Percentiles rank a stretch among this genome's conserved stretches.
Evolutionary conservation across 108 stramenopile species (phyloP).

Genomic region (Pseudonitzschia multiseries): DNA sequence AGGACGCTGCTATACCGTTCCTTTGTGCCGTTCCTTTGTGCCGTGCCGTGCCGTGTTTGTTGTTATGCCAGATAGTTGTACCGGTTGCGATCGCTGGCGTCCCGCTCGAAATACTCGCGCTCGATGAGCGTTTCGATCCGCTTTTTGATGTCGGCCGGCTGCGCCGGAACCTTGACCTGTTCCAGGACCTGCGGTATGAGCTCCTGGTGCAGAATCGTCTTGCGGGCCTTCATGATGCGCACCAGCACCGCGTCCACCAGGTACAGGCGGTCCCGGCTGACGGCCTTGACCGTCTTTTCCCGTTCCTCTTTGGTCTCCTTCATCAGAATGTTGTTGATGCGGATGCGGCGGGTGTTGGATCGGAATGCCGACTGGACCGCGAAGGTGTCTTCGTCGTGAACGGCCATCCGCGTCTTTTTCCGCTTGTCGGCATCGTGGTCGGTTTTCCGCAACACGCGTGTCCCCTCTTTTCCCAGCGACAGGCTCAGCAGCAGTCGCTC

Average conservation of each 20-base stretch:
- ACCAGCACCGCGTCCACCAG: constrained; percentile 96
- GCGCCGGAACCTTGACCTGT: constrained; percentile 91
- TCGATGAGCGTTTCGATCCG: constrained; percentile 97
- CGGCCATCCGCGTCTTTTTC: constrained; percentile 61
- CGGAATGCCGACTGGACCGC: constrained; percentile 75
- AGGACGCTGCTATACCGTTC: too few species aligned
- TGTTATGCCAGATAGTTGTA: constrained; percentile 96
- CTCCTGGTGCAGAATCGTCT: constrained; percentile 86
- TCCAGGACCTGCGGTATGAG: constrained; percentile 91
- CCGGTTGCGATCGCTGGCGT: constrained; percentile 75
- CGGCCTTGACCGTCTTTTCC: constrained; percentile 89
- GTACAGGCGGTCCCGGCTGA: constrained; percentile 91
- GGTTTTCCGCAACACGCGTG: constrained; percentile 71
- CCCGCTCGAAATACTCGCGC: constrained; percentile 97
- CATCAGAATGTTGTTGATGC: constrained; percentile 93
- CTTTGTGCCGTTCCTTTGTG: too few species aligned
- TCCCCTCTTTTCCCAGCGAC: constrained; percentile 82
- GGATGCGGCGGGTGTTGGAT: constrained; percentile 87
- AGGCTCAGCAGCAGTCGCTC: constrained; percentile 86
- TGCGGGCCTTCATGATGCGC: constrained; percentile 98
- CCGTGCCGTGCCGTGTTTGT: too few species aligned
- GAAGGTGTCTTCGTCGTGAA: constrained; percentile 82
- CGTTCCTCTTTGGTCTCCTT: constrained; percentile 94
- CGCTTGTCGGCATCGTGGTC: constrained; percentile 51
- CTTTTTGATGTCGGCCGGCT: constrained; percentile 88